Conservation (phyloP, 2,329 filamentous ascomycete species). For the Cercospora citrullina region DNA sequence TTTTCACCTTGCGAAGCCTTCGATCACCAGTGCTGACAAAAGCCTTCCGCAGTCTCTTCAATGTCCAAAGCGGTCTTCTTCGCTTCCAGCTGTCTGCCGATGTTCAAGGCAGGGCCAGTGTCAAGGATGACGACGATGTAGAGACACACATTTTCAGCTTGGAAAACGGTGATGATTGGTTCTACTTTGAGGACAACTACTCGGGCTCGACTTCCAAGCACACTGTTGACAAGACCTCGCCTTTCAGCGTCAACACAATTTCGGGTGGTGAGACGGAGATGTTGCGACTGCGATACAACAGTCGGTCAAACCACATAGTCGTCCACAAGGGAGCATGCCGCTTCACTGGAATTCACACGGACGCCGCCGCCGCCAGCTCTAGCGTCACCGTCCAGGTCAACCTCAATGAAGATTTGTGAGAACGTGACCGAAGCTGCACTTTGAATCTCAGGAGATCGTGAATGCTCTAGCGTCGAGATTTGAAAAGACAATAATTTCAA, state of each 20-base stretch:
- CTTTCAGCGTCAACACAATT: neutral
- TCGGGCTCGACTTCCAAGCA: neutral
- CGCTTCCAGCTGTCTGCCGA: neutral
- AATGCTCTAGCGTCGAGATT: neutral
- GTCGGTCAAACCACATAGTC: neutral
- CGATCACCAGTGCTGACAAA: neutral
- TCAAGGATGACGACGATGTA: neutral
- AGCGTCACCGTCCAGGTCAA: neutral
- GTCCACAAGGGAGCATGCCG: neutral
- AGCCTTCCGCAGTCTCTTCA: neutral
- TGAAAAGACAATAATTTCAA: neutral
- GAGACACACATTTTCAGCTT: neutral
- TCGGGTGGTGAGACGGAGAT: neutral
- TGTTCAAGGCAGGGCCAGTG: neutral
- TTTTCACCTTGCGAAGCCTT: no score
- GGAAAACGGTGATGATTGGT: neutral
- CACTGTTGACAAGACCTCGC: neutral
- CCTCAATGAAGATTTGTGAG: neutral
- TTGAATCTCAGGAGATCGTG: no score
- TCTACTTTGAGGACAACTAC: neutral
- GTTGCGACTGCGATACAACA: neutral
- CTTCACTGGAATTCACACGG: neutral
- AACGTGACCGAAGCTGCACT: no score
- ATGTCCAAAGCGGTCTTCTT: neutral
- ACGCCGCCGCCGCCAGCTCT: neutral